These are phyloP conservation scores for Exophiala calicioides DNA, from an alignment of 2,329 filamentous ascomycete genomes.

Conservation along the genomic window DNA sequence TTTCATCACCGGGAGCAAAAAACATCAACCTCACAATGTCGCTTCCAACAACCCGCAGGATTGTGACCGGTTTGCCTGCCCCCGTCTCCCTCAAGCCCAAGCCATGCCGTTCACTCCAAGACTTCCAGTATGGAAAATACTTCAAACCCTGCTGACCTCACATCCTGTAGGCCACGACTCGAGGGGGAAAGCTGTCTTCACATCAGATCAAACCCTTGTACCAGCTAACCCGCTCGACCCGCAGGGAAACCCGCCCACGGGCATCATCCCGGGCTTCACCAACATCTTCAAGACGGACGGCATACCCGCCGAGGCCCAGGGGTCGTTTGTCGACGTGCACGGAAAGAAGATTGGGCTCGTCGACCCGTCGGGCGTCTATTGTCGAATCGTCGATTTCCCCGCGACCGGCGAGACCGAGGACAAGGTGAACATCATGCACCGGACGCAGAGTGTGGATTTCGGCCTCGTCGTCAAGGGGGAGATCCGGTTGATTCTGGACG, in stretches of 20 bases:
- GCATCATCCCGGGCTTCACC: slow-evolving; percentile 32
- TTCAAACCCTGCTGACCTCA: too few species aligned
- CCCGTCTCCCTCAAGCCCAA: background rate
- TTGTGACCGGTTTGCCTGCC: slow-evolving; percentile 21
- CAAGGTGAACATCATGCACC: slow-evolving; percentile 28
- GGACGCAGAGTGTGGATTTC: slow-evolving; percentile 35
- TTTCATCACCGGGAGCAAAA: too few species aligned
- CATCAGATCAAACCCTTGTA: slow-evolving; percentile 31
- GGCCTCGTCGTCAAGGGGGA: slow-evolving; percentile 36
- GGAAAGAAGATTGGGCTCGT: slow-evolving; percentile 31
- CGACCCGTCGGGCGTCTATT: slow-evolving; percentile 26
- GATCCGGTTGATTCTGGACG: slow-evolving; percentile 35
- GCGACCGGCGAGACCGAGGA: slow-evolving; percentile 20
- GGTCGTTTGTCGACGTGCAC: slow-evolving; percentile 32
- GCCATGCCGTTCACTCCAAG: too few species aligned
- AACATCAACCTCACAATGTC: slow-evolving; percentile 11
- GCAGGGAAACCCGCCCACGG: slow-evolving; percentile 26
- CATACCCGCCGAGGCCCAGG: slow-evolving; percentile 31
- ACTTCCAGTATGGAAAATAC: too few species aligned
- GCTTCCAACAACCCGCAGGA: slow-evolving; percentile 18
- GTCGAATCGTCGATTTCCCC: slow-evolving; percentile 35
- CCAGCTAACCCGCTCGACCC: slow-evolving; percentile 33
- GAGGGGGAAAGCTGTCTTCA: slow-evolving; percentile 34
- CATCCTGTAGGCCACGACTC: slow-evolving; percentile 33
- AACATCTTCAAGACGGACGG: slow-evolving; percentile 32